Percentiles rank a stretch among this genome's conserved stretches.
Evolutionary conservation across 2,329 filamentous ascomycete genomes (phyloP).

Genomic region (Neopestalotiopsis sp.): DNA sequence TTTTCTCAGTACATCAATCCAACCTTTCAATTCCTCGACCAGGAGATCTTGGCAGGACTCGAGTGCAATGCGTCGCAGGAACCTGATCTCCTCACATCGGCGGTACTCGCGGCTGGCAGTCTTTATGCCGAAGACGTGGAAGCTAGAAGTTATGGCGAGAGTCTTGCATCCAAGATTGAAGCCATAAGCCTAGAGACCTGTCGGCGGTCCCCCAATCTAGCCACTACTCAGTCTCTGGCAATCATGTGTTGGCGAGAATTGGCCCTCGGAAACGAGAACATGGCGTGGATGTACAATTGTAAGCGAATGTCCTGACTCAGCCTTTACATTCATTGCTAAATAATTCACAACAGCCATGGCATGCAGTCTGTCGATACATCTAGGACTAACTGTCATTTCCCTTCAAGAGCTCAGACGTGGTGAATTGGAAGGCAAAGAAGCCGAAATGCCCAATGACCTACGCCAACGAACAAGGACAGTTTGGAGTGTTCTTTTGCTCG

Average conservation of each 20-base stretch:
- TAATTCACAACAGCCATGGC: neutral
- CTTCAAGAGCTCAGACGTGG: neutral
- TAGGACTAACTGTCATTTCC: constrained; percentile 2
- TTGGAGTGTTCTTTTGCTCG: neutral
- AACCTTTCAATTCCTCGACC: neutral
- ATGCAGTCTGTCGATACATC: neutral
- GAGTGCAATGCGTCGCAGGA: neutral
- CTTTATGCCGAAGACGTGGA: neutral
- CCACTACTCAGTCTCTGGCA: neutral
- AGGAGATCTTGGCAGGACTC: neutral
- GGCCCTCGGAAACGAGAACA: neutral
- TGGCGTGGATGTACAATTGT: constrained; percentile 10
- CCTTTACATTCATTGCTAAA: neutral
- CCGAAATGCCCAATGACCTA: neutral
- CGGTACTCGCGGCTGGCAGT: neutral
- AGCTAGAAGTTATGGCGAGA: neutral
- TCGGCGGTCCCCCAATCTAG: neutral
- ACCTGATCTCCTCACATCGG: neutral
- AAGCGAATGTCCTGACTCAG: neutral
- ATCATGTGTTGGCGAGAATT: constrained; percentile 10
- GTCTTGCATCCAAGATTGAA: neutral
- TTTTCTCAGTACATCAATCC: neutral
- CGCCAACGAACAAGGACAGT: neutral
- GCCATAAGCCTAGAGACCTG: neutral
- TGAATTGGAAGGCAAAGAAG: neutral